phyloP scores from a whole-genome alignment of 192 early-diverging fungal species.

The Mortierella claussenii region DNA sequence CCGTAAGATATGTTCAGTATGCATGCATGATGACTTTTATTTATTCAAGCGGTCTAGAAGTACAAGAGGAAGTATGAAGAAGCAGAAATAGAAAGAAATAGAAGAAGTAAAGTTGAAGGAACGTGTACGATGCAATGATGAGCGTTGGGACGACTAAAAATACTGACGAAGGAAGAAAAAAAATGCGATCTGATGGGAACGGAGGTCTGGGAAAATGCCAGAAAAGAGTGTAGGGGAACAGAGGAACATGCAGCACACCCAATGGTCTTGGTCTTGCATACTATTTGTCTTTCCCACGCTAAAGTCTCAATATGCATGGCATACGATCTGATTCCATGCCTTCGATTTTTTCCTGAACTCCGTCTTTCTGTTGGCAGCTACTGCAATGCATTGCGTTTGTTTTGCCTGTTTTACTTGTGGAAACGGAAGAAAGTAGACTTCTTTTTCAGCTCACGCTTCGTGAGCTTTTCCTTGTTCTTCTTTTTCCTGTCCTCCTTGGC shows the following conservation, averaged over 20 bases:
- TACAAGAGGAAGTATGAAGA: too few relatives aligned
- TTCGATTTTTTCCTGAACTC: background rate
- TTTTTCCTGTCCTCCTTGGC: slow-evolving; percentile 55
- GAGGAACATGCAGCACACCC: background rate
- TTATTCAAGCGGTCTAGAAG: background rate
- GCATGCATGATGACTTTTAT: too few relatives aligned
- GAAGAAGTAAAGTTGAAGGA: too few relatives aligned
- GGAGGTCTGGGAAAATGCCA: background rate
- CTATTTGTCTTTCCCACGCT: background rate
- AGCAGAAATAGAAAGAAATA: too few relatives aligned
- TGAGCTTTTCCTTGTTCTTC: slow-evolving; percentile 38
- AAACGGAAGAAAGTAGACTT: slow-evolving; percentile 53
- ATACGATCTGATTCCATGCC: background rate
- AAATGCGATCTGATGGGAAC: background rate
- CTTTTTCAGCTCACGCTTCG: slow-evolving; percentile 54
- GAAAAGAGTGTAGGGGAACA: too few relatives aligned
- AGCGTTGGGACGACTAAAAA: too few relatives aligned
- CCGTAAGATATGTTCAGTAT: too few relatives aligned
- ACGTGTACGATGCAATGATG: too few relatives aligned
- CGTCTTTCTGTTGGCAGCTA: too few relatives aligned
- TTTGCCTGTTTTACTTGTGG: slow-evolving; percentile 40
- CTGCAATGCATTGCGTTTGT: too few relatives aligned
- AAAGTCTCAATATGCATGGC: too few relatives aligned
- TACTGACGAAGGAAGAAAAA: background rate
- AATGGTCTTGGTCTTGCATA: background rate